A percentile compares a stretch with the other conserved stretches of the same genome.
These are phyloP conservation scores for Coriolopsis trogii DNA, from an alignment of 1,284 basidiomycete species.

Conservation along the genomic window DNA sequence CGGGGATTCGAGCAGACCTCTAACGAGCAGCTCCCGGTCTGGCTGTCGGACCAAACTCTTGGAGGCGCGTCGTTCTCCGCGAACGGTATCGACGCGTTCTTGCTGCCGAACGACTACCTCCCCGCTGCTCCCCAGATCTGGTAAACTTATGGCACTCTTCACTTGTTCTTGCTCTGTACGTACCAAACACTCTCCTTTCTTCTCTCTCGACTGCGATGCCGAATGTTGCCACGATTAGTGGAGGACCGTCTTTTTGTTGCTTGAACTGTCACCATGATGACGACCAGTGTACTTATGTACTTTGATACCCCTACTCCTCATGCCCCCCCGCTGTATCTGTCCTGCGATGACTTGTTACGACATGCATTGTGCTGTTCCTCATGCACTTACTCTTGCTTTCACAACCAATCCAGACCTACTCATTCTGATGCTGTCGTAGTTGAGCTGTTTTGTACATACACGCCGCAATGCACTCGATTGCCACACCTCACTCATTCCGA, in stretches of 20 bases:
- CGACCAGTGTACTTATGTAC: conserved; percentile 17
- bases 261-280: conserved; percentile 13
- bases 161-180: conserved; percentile 4
- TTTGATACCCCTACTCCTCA: conserved; percentile 19
- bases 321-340: background rate
- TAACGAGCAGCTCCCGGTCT: conserved; percentile 76
- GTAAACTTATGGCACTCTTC: conserved; percentile 38
- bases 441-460: conserved; percentile 16
- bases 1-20: conserved; percentile 70
- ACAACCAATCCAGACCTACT: background rate
- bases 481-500: background rate
- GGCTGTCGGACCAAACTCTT: conserved; percentile 80
- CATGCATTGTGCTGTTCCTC: background rate
- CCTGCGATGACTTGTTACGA: background rate
- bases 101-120: conserved; percentile 74
- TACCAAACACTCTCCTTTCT: conserved; percentile 2
- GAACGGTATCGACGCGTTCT: conserved; percentile 81
- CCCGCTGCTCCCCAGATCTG: conserved; percentile 73
- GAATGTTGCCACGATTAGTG: conserved; percentile 18
- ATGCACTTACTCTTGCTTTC: background rate
- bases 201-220: conserved; percentile 2
- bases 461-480: conserved; percentile 14
- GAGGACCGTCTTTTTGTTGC: conserved; percentile 1
- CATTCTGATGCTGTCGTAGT: conserved; percentile 6
- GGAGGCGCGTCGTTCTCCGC: conserved; percentile 75